Evolutionary conservation across 1,284 basidiomycete genomes (phyloP).

Genomic region (Cryptococcus maquisensis): DNA sequence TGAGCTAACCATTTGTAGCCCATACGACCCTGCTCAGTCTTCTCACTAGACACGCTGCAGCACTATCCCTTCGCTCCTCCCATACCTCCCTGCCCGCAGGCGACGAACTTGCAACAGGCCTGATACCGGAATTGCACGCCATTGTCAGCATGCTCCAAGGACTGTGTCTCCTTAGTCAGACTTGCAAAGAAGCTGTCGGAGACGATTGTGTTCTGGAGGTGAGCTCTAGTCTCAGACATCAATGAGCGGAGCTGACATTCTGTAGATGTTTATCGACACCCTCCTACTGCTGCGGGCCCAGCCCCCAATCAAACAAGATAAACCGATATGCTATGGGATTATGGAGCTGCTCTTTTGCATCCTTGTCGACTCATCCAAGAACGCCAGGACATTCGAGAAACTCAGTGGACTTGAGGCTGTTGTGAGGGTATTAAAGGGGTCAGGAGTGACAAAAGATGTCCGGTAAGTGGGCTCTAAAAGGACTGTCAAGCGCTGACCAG

Average conservation of each 20-base stretch:
- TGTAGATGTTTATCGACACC: constrained; percentile 39
- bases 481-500: neutral
- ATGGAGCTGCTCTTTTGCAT: constrained; percentile 78
- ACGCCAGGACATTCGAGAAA: constrained; percentile 71
- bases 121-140: constrained; percentile 31
- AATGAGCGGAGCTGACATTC: neutral
- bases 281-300: constrained; percentile 36
- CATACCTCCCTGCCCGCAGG: constrained; percentile 23
- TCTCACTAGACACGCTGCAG: constrained; percentile 31
- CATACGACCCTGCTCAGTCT: constrained; percentile 30
- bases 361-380: constrained; percentile 70
- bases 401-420: constrained; percentile 69
- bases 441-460: constrained; percentile 73
- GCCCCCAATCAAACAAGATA: constrained; percentile 20
- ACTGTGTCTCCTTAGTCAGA: constrained; percentile 63
- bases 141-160: constrained; percentile 72
- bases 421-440: constrained; percentile 75
- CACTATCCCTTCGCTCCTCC: constrained; percentile 23
- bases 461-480: constrained; percentile 54
- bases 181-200: constrained; percentile 66
- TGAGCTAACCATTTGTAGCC: constrained; percentile 14
- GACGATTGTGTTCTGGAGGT: constrained; percentile 69
- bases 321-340: constrained; percentile 57
- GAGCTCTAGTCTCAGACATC: constrained; percentile 18
- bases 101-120: constrained; percentile 26